A percentile compares a stretch with the other conserved stretches of the same genome.
Evolutionary conservation across 169 alveolate species (phyloP).

Genomic region (Plasmodium relictum): DNA sequence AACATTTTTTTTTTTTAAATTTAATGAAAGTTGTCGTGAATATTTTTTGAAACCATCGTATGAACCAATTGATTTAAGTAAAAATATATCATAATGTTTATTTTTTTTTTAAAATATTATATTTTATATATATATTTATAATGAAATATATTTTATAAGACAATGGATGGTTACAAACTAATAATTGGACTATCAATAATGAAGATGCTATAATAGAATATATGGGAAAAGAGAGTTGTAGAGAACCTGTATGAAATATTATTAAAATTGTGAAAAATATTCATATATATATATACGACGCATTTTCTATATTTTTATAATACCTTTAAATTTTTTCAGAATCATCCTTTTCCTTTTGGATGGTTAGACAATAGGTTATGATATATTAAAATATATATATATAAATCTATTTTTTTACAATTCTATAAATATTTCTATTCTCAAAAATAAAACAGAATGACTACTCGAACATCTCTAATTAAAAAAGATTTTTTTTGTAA

Average conservation of each 20-base stretch:
- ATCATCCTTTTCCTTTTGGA: slow-evolving; percentile 76
- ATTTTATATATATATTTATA: not conserved
- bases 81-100: not conserved
- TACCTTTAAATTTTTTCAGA: slow-evolving; percentile 5
- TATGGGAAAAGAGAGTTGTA: slow-evolving; percentile 52
- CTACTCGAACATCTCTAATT: slow-evolving; percentile 60
- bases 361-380: slow-evolving; percentile 75
- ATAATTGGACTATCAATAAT: slow-evolving; percentile 39
- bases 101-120: not conserved
- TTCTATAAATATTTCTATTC: not conserved
- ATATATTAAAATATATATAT: not conserved
- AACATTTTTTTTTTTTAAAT: not conserved
- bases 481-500: slow-evolving; percentile 76
- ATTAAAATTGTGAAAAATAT: not conserved
- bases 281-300: not conserved
- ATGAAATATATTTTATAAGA: slow-evolving; percentile 3
- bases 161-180: slow-evolving; percentile 62
- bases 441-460: slow-evolving; percentile 42
- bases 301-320: not conserved
- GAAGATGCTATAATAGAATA: slow-evolving; percentile 73
- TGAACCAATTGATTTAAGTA: slow-evolving; percentile 55
- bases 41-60: slow-evolving; percentile 67
- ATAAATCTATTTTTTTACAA: not conserved
- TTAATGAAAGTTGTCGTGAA: slow-evolving; percentile 68
- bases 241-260: slow-evolving; percentile 55